Evolutionary conservation across 176 grass and related monocot genomes (phyloP), one percentile per base, ranked within the genome.

Genomic region (Poa annua): DNA sequence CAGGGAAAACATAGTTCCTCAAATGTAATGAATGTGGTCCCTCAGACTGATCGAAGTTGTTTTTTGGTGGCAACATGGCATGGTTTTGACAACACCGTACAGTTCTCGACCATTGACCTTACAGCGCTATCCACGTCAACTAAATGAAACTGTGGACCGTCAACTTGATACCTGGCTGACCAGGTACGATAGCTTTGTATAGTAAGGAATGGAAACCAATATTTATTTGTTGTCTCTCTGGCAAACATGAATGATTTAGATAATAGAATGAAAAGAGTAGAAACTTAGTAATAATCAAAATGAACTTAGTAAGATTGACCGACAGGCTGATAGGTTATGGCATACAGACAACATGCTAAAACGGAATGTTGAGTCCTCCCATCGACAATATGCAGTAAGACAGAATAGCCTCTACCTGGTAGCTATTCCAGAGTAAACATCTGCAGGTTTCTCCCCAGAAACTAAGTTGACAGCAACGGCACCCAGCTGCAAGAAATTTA

Each of bases 381-480:
- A 32, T 81, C 9, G 48, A 73, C 71, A 75, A 53, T 26, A 10
- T 74, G 34, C 25, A 78, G 24, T 62, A 68, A 90, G 82, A 86
- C 26, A 80, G 48, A 76, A 68, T 42, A 50, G 52, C 75, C 72
- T 78, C 33, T 89, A 98, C 96, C 96, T 90, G 82, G 89, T 77
- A 88, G 96, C 96, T 90, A 98, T 98, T 89, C 87, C 93, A 9
- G 96, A 86, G 75, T 98, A 98, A 86, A 98, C 96, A 92, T 98
- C 96, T 72, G 93, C 90, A 80, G 96, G 96, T 87, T 98, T 98
- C 56, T 98, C 96, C 72, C 89, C 89, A 49, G 82, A 84, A 71
- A 98, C 93, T 81, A 98, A 88, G 75, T 98, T 98, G 16, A 98
- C 96, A 32, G 96, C 91, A 69, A 88, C 82, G 54, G 96, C 96